Evolutionary conservation across 306 rosid species (phyloP).

Genomic region (Gillenia trifoliata): DNA sequence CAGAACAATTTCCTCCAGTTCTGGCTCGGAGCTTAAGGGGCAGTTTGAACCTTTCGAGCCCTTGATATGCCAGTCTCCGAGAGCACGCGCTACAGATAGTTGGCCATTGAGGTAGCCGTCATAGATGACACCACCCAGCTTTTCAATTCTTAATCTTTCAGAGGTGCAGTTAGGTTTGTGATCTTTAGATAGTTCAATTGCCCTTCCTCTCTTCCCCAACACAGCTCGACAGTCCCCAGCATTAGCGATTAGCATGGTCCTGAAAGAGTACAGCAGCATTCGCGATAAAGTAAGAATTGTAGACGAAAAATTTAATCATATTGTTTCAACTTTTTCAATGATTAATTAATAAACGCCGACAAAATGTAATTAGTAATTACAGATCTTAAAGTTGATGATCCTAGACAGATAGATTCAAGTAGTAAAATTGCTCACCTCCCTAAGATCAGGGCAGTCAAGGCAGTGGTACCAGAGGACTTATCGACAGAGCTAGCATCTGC

Average conservation of each 20-base stretch:
- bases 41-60: conserved; percentile 55
- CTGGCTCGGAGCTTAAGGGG: conserved; percentile 63
- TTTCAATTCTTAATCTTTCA: conserved; percentile 66
- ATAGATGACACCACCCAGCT: conserved; percentile 62
- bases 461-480: conserved; percentile 59
- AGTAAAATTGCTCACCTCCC: conserved; percentile 41
- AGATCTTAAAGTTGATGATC: background rate
- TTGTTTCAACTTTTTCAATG: background rate
- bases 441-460: conserved; percentile 35
- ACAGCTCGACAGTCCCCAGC: conserved; percentile 74
- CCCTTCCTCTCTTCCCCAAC: conserved; percentile 57
- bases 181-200: conserved; percentile 63
- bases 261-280: conserved; percentile 17
- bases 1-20: conserved; percentile 43
- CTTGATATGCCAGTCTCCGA: conserved; percentile 77
- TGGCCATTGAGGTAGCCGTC: conserved; percentile 74
- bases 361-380: background rate
- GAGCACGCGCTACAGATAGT: conserved; percentile 62
- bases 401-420: background rate
- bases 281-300: background rate
- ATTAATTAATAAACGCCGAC: background rate
- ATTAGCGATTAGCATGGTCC: conserved; percentile 54
- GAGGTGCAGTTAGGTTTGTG: conserved; percentile 70
- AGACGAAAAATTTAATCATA: background rate
- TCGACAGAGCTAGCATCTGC: conserved; percentile 52